Evolutionary conservation across 2,329 filamentous ascomycete species (phyloP).

Genomic region (Nigrograna mackinnonii): DNA sequence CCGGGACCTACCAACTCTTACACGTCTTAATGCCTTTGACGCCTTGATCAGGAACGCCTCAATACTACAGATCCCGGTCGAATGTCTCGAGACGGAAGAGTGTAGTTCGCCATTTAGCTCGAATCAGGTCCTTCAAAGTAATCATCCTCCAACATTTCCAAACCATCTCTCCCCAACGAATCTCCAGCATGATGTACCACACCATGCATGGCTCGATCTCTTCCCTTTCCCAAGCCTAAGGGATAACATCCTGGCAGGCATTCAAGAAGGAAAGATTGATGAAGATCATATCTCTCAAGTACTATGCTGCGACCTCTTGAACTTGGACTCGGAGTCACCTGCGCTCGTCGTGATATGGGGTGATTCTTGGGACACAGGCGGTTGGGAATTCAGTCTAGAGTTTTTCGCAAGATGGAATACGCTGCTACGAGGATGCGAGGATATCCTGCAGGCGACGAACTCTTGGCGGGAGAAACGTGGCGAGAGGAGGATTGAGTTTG

Average conservation of each 20-base stretch:
- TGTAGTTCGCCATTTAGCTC: constrained; percentile 4
- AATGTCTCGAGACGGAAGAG: neutral
- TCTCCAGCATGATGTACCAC: constrained; percentile 4
- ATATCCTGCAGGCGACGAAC: constrained; percentile 45
- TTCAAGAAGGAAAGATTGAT: constrained; percentile 3
- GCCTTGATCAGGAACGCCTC: constrained; percentile 4
- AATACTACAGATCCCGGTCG: constrained; percentile 1
- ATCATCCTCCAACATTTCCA: constrained; percentile 4
- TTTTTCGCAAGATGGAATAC: constrained; percentile 45
- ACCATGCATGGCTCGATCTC: constrained; percentile 12
- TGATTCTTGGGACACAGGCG: constrained; percentile 41
- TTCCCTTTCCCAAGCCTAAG: constrained; percentile 8
- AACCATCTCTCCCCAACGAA: constrained; percentile 7
- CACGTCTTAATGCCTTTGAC: constrained; percentile 12
- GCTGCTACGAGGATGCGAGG: constrained; percentile 44
- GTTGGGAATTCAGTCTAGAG: constrained; percentile 48
- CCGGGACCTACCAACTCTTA: constrained; percentile 14
- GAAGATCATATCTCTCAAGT: constrained; percentile 13
- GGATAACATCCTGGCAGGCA: constrained; percentile 10
- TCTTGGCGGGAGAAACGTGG: neutral
- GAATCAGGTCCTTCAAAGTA: constrained; percentile 3
- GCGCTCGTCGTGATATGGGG: constrained; percentile 40
- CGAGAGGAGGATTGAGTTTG: no score
- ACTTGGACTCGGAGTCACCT: constrained; percentile 5
- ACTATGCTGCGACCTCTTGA: constrained; percentile 12